Conservation (phyloP, 768 basidiomycete species). For the Boletus speciosus region DNA sequence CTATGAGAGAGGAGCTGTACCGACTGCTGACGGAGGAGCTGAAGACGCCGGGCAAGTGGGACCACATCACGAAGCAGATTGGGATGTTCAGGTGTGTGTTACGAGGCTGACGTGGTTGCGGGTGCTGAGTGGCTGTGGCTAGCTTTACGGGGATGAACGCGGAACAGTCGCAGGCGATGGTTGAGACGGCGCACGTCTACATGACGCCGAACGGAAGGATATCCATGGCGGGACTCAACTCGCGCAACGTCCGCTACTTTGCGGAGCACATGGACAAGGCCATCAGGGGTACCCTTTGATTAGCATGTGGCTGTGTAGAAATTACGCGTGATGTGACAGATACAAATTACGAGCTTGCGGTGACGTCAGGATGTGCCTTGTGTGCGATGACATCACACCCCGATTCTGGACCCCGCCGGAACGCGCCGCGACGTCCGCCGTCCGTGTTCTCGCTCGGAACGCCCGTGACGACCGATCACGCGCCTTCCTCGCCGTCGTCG, state of each 20-base stretch:
- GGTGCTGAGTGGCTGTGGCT: constrained; percentile 14
- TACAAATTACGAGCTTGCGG: background rate
- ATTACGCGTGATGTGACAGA: background rate
- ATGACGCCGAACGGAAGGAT: constrained; percentile 86
- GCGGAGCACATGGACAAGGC: constrained; percentile 66
- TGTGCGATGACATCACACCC: constrained; percentile 29
- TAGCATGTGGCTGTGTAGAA: constrained; percentile 16
- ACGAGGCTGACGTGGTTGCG: background rate
- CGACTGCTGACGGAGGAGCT: constrained; percentile 64
- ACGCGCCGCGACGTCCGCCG: constrained; percentile 24
- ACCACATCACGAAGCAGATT: constrained; percentile 94
- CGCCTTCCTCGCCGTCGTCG: constrained; percentile 16
- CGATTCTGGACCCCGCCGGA: constrained; percentile 29
- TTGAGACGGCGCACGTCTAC: constrained; percentile 77
- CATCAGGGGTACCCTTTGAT: constrained; percentile 47
- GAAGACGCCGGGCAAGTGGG: constrained; percentile 90
- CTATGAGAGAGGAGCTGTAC: constrained; percentile 82
- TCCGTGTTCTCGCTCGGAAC: constrained; percentile 7
- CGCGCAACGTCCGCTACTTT: constrained; percentile 71
- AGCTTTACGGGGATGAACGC: constrained; percentile 83
- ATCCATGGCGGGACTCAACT: constrained; percentile 92
- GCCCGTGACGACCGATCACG: constrained; percentile 21
- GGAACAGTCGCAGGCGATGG: constrained; percentile 62
- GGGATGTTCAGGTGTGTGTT: constrained; percentile 89
- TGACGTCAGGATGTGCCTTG: constrained; percentile 31